Percentiles rank a stretch among this genome's conserved stretches.
phyloP scores from a whole-genome alignment of 2,329 filamentous ascomycete species.

The Aspergillus sp. region DNA sequence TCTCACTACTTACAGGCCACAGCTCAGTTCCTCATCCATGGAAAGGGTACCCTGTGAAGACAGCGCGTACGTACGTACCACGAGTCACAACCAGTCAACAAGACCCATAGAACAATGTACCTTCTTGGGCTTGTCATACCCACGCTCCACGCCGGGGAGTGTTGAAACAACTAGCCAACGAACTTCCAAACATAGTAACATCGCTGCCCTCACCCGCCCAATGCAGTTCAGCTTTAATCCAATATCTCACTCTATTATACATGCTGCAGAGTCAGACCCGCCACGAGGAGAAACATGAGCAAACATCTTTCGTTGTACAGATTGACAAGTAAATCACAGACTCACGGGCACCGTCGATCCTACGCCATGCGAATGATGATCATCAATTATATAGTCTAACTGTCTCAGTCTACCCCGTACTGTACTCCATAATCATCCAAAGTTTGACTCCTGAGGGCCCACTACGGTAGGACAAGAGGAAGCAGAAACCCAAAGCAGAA shows the following conservation, averaged over 20 bases:
- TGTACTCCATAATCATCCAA: background rate
- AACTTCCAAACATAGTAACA: background rate
- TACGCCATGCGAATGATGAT: background rate
- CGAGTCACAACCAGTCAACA: background rate
- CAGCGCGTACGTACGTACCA: background rate
- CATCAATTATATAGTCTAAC: background rate
- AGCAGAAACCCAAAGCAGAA: constrained; percentile 5
- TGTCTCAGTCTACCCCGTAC: background rate
- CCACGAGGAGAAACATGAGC: background rate
- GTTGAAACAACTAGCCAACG: background rate
- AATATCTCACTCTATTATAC: background rate
- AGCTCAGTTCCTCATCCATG: background rate
- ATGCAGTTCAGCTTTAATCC: background rate
- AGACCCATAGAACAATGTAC: background rate
- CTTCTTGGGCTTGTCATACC: background rate
- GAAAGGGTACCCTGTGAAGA: too few relatives aligned
- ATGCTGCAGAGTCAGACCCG: background rate
- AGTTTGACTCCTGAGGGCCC: background rate
- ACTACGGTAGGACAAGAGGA: background rate
- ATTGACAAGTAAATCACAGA: background rate
- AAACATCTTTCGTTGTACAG: too few relatives aligned
- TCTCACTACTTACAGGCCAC: background rate
- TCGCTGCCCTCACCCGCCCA: background rate
- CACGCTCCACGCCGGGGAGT: background rate
- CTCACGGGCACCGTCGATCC: background rate